Evolutionary conservation across 2,329 filamentous ascomycete species (phyloP).

Genomic region (Chaetomiaceae sp.): DNA sequence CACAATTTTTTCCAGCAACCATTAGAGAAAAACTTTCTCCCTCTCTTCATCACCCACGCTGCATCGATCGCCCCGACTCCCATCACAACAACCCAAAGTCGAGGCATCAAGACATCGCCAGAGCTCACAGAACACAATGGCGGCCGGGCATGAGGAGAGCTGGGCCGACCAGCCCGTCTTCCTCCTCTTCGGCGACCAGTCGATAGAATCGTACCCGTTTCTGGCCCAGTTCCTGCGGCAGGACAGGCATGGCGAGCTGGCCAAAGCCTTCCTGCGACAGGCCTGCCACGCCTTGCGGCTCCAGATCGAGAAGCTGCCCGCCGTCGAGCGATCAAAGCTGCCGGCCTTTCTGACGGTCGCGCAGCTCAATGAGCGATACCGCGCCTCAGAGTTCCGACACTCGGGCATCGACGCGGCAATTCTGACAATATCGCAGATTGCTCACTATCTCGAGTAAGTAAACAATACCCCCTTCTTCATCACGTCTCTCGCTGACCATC

Average conservation of each 20-base stretch:
- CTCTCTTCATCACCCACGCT: neutral
- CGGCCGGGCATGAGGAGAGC: neutral
- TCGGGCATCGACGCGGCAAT: slow-evolving; percentile 61
- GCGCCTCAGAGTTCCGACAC: slow-evolving; percentile 52
- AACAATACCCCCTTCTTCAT: neutral
- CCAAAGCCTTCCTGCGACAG: slow-evolving; percentile 59
- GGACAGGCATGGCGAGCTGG: slow-evolving; percentile 45
- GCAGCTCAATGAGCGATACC: slow-evolving; percentile 63
- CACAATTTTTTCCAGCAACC: neutral
- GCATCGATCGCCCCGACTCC: neutral
- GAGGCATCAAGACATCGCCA: neutral
- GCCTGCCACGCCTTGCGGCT: slow-evolving; percentile 53
- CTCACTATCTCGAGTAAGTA: slow-evolving; percentile 64
- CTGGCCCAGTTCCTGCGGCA: slow-evolving; percentile 51
- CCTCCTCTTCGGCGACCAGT: slow-evolving; percentile 69
- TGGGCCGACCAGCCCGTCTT: slow-evolving; percentile 42
- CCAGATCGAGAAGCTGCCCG: slow-evolving; percentile 55
- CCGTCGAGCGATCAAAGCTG: slow-evolving; percentile 52
- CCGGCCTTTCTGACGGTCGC: slow-evolving; percentile 59
- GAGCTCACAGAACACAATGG: slow-evolving; percentile 35
- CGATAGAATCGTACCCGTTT: slow-evolving; percentile 61
- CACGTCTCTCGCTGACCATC: slow-evolving; percentile 9
- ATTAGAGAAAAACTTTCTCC: neutral
- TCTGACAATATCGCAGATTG: slow-evolving; percentile 60
- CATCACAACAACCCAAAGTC: neutral